Percentiles rank a stretch among this genome's conserved stretches.
phyloP scores from a whole-genome alignment of 139 green algal species.

The Chlorella sorokiniana region DNA sequence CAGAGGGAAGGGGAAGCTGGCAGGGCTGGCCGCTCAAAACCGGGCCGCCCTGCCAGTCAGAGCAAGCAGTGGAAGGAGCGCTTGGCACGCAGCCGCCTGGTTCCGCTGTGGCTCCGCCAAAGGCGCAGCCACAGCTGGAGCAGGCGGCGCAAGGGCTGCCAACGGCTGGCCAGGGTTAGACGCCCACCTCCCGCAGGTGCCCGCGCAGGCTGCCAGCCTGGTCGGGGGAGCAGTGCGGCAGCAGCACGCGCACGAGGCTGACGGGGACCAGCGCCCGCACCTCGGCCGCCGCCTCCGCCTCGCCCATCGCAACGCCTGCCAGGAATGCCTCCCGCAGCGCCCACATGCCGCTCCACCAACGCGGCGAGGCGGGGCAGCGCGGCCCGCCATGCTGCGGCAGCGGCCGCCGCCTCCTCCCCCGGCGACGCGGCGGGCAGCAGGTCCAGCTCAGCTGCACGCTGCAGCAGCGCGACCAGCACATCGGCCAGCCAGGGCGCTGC shows the following conservation, averaged over 20 bases:
- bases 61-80: too few relatives aligned
- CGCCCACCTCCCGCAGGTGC: conserved; percentile 25
- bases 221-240: conserved; percentile 39
- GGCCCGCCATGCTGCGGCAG: conserved; percentile 31
- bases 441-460: conserved; percentile 58
- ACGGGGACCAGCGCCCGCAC: conserved; percentile 42
- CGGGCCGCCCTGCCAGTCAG: too few relatives aligned
- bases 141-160: neutral
- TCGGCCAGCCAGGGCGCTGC: conserved; percentile 55
- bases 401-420: neutral
- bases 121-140: too few relatives aligned
- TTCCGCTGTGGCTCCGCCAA: too few relatives aligned
- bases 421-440: conserved; percentile 31
- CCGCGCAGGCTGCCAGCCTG: conserved; percentile 36
- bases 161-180: conserved; percentile 27
- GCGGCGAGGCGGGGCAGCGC: conserved; percentile 37
- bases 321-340: conserved; percentile 36
- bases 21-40: too few relatives aligned
- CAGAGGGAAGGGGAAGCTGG: too few relatives aligned
- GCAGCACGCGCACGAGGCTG: conserved; percentile 38
- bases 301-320: conserved; percentile 17
- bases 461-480: conserved; percentile 61
- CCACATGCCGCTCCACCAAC: conserved; percentile 42
- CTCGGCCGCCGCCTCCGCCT: conserved; percentile 27
- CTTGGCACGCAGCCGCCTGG: too few relatives aligned